A percentile compares a stretch with the other conserved stretches of the same genome.
Conservation (phyloP, 2,329 filamentous ascomycete species). For the Botrytis elliptica region DNA sequence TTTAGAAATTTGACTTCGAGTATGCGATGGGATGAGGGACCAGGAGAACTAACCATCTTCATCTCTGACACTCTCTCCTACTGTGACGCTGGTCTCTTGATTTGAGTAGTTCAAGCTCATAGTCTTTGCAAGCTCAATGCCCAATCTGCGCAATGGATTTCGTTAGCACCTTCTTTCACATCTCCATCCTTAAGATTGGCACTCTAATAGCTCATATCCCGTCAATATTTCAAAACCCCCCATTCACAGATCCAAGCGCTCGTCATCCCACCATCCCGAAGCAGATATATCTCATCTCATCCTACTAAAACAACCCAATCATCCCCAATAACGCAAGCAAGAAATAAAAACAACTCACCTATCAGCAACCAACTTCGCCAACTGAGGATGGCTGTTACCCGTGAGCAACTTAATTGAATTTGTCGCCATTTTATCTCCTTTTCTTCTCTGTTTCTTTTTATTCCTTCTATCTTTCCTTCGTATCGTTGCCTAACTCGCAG, state of each 20-base stretch:
- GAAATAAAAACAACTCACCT: slow-evolving; percentile 19
- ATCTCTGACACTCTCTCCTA: slow-evolving; percentile 92
- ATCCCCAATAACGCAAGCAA: background rate
- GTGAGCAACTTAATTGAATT: slow-evolving; percentile 75
- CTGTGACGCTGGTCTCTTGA: slow-evolving; percentile 85
- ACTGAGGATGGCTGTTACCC: slow-evolving; percentile 71
- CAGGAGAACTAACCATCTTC: slow-evolving; percentile 67
- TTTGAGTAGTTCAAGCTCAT: slow-evolving; percentile 83
- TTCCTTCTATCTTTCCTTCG: background rate
- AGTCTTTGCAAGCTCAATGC: slow-evolving; percentile 75
- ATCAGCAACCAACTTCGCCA: slow-evolving; percentile 60
- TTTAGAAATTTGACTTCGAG: background rate
- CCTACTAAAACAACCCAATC: background rate
- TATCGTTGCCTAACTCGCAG: background rate
- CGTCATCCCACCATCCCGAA: background rate
- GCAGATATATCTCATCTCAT: background rate
- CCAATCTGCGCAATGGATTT: slow-evolving; percentile 53
- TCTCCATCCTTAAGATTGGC: slow-evolving; percentile 3
- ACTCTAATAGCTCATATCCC: background rate
- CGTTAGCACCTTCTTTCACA: slow-evolving; percentile 8
- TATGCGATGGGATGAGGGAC: background rate
- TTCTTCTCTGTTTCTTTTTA: background rate
- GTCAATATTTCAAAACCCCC: background rate
- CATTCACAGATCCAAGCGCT: background rate
- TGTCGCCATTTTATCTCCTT: slow-evolving; percentile 54